Conservation (phyloP, 768 basidiomycete species). For the Boletus rufocinnamomeus region DNA sequence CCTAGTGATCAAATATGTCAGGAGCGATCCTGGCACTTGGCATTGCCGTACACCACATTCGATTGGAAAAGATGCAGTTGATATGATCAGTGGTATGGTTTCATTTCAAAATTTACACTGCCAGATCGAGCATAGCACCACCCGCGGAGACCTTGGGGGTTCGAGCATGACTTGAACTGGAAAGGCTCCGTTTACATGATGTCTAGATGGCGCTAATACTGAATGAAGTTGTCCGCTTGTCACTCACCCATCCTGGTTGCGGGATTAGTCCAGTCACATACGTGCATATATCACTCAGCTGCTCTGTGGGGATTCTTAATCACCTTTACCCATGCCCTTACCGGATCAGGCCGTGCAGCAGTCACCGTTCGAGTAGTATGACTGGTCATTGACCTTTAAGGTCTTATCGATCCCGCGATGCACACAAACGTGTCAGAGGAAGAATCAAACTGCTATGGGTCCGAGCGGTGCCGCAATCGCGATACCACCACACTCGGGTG, state of each 20-base stretch:
- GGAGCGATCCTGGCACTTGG: not conserved
- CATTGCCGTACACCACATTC: conserved; percentile 5
- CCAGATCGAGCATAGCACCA: not conserved
- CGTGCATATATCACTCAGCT: not conserved
- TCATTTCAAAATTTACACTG: conserved; percentile 11
- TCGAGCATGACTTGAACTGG: not conserved
- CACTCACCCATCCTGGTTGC: not conserved
- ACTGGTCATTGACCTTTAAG: not conserved
- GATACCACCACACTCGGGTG: not conserved
- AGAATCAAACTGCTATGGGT: not conserved
- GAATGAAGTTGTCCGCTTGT: conserved; percentile 1
- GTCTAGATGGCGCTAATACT: not conserved
- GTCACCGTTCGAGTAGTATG: not conserved
- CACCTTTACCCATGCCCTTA: not conserved
- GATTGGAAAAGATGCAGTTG: not conserved
- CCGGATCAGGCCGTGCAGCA: not conserved
- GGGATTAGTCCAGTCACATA: not conserved
- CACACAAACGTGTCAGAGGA: conserved; percentile 9
- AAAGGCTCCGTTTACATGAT: conserved; percentile 3
- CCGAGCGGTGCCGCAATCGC: conserved; percentile 17
- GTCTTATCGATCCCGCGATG: conserved; percentile 17
- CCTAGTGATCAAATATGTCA: conserved; percentile 9
- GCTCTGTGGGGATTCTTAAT: not conserved
- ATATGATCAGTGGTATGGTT: conserved; percentile 6
- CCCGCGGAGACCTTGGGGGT: conserved; percentile 21